Base-by-base conservation (phyloP, 1,284 basidiomycete species). In the Ustilago cynodontis region DNA sequence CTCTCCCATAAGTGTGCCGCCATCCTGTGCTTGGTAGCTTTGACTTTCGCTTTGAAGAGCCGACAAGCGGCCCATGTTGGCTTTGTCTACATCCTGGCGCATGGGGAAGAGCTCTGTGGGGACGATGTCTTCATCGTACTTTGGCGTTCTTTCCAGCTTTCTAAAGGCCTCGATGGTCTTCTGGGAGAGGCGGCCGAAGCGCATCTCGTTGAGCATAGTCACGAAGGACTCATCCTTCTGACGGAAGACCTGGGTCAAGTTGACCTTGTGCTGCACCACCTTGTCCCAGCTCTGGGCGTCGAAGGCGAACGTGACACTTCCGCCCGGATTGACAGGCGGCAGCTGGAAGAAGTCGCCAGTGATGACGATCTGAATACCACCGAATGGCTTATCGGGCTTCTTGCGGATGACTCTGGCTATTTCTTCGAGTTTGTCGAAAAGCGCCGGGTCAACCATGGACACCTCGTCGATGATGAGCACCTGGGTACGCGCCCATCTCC, bases 291-390 rank as follows among this genome's bases (percentile, higher is more conserved):
- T 89, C 33, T 90, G 87, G 7, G 94, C 94, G 82, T 99, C 94
- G 83, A 99, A 99, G 24, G 78, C 82, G 52, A 83, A 84, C 13
- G 79, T 82, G 39, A 74, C 58, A n/a, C 65, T 70, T 9, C 67
- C 62, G n/a, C 59, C 89, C 71, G 59, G 82, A 82, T 89, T 88
- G 7, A 99, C 94, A 0, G 97, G 96, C 1, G 97, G 97, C 7
- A 99, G 88, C 86, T 99, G 95, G 87, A 94, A 97, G 87, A 98
- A 99, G 85, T 99, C 95, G 24, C 95, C 95, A 0, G 94, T 95
- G 14, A 97, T 89, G 71, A 95, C 90, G 68, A 99, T 87, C 91
- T 95, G 91, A 33, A 99, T 95, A 1, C 95, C 96, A n/a, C 97
- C 96, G 76, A 98, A 99, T 0, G 95, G 76, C 65, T 88, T 90